Evolutionary conservation across 495 filamentous ascomycete genomes (phyloP), one percentile per base, ranked within the genome.

Genomic region (Penicillium simplicissimum): DNA sequence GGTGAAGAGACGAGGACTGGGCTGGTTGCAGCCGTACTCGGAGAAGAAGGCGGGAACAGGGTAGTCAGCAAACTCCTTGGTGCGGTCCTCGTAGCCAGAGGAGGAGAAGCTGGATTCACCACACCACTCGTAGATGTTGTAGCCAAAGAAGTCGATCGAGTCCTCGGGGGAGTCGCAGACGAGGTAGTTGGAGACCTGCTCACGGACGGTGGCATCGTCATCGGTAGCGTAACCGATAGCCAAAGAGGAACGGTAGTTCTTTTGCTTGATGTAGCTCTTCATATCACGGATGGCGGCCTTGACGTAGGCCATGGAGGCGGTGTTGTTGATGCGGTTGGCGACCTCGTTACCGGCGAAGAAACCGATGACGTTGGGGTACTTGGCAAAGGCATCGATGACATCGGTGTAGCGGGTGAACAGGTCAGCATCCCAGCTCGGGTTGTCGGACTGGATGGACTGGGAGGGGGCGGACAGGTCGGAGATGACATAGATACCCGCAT

Each of bases 101-200:
- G 74, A 61, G 40, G 77, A 69, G 72, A 86, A 94, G 63, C 81
- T 83, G 64, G 88, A 94, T 42, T 92, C 74, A 61, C 96, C 96
- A 75, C 95, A 98, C 94, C 94, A 98, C 57, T 92, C 93, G 81
- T 98, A 98, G 81, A 98, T 96, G 80, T 98, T 98, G 87, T 97
- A 97, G 57, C 95, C 96, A 90, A 93, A 98, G 82, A 93, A 96
- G 77, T 98, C 96, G 62, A 97, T 96, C 55, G 87, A 81, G 42
- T 84, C 81, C 0, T 72, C 74, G 47, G 80, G 58, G 52, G 88
- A 76, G 64, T 92, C 92, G 72, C 95, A 98, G 82, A 96, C 90
- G 79, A 98, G 96, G 81, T 96, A 98, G 71, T 92, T 77, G 52
- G 90, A 89, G 67, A 98, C 82, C 65, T 89, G 70, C 49, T 76